Evolutionary conservation across 441 rosid genomes (phyloP), one percentile per base, ranked within the genome.

Genomic region (Theobroma grandiflorum): DNA sequence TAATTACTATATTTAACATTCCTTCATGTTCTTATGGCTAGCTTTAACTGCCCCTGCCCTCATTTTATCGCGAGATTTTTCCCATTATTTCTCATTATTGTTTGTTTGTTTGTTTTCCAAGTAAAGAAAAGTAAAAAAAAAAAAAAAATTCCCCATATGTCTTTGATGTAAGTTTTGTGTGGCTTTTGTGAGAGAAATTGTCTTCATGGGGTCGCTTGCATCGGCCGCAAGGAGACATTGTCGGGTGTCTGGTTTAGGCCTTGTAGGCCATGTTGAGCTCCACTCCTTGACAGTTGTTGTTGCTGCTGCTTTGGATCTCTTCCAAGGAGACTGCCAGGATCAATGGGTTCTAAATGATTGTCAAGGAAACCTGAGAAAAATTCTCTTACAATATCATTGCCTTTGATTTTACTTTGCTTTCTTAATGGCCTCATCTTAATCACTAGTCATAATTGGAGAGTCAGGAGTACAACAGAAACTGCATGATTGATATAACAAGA

Each of bases 141-240:
- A 3, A 69, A 68, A 69, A 47, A 11, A 7, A 6, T 3, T 50
- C 15, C 12, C 49, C n/a, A n/a, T n/a, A 73, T 57, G 65, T 38
- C 26, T 55, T 71, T 26, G 50, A 18, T 69, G 76, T 20, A 43
- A 71, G 38, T 63, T 78, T 62, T 66, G 26, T 62, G 63, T 72
- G 68, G 59, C 64, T 49, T 76, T 52, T 22, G 6, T 38, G 67
- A 53, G 76, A 62, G 33, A 35, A 71, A 33, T 31, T n/a, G 38
- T 11, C 1, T 76, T 62, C 18, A 66, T 72, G 77, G 64, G 73
- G 81, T 84, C 73, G 75, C 82, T 74, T 84, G 62, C 43, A 73
- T 33, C 70, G 82, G 77, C 59, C 38, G 74, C 86, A 63, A 78
- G 75, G 61, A 38, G 57, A 73, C 79, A 45, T 55, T 80, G 79